Evolutionary conservation across 257 asterid species (phyloP).

Genomic region (Agastache rugosa): DNA sequence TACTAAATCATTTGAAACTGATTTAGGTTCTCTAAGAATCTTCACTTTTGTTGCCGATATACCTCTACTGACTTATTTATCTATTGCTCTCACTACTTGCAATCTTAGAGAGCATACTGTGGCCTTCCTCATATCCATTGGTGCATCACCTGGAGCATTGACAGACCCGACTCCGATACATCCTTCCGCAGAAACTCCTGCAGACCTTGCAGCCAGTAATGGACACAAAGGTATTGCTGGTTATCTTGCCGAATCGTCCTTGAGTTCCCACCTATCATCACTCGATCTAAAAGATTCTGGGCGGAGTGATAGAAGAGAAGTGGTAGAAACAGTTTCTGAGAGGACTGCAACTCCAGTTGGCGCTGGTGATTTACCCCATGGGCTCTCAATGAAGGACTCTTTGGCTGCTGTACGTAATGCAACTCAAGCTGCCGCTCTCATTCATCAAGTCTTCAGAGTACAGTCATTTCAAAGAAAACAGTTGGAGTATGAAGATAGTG

Average conservation of each 20-base stretch:
- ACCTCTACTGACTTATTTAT: constrained; percentile 1
- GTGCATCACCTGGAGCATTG: constrained; percentile 76
- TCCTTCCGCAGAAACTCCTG: constrained; percentile 76
- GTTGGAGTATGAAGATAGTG: constrained; percentile 58
- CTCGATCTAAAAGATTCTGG: constrained; percentile 66
- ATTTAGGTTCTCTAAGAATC: constrained; percentile 6
- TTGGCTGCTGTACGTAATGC: constrained; percentile 95
- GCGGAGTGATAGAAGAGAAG: constrained; percentile 46
- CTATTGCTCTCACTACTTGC: constrained; percentile 28
- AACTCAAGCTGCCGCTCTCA: constrained; percentile 96
- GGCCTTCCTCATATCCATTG: constrained; percentile 75
- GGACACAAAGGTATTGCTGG: constrained; percentile 98
- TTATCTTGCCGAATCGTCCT: constrained; percentile 77
- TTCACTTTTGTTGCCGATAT: constrained; percentile 30
- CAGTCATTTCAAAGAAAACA: constrained; percentile 95
- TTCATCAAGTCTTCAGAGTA: constrained; percentile 80
- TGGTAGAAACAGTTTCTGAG: constrained; percentile 72
- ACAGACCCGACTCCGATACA: constrained; percentile 82
- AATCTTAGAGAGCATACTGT: constrained; percentile 73
- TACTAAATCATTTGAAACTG: neutral
- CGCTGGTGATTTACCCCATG: constrained; percentile 66
- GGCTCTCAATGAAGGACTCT: constrained; percentile 80
- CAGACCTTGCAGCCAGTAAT: constrained; percentile 83
- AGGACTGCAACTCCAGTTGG: constrained; percentile 66
- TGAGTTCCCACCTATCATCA: constrained; percentile 65